A percentile compares a stretch with the other conserved stretches of the same genome.
These are phyloP conservation scores for Candida pseudocylindracea DNA, from an alignment of 1,139 yeast genomes.

Conservation along the genomic window DNA sequence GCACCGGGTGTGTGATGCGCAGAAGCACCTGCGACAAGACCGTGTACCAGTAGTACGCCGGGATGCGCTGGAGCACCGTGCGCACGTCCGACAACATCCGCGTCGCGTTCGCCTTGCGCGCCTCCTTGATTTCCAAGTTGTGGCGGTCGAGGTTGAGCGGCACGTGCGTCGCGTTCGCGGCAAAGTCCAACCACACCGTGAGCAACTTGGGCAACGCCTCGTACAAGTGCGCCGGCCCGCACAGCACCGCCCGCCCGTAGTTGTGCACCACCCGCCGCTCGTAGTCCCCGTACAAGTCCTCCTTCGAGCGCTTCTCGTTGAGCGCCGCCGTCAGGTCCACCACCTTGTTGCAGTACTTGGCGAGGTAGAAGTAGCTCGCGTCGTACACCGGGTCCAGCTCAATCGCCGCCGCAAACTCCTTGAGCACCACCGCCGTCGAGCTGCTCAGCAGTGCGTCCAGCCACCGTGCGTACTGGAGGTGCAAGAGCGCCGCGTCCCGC, in stretches of 20 bases:
- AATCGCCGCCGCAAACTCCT: constrained; percentile 42
- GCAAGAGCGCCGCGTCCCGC: constrained; percentile 22
- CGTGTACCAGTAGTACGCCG: constrained; percentile 56
- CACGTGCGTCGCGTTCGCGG: constrained; percentile 6
- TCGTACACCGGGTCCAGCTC: constrained; percentile 45
- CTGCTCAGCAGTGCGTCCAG: constrained; percentile 72
- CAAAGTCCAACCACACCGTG: constrained; percentile 83
- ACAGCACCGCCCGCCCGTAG: constrained; percentile 44
- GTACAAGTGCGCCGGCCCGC: constrained; percentile 47
- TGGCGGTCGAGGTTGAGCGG: too few relatives aligned
- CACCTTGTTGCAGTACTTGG: constrained; percentile 57
- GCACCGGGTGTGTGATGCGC: constrained; percentile 39
- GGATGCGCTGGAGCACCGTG: constrained; percentile 21
- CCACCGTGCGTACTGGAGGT: constrained; percentile 75
- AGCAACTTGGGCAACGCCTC: constrained; percentile 81
- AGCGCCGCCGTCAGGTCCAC: constrained; percentile 26
- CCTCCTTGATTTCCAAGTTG: constrained; percentile 5
- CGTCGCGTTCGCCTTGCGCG: constrained; percentile 14
- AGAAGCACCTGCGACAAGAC: constrained; percentile 77
- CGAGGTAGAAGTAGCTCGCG: constrained; percentile 61
- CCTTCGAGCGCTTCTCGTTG: neutral
- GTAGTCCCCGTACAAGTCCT: constrained; percentile 32
- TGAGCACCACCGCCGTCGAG: constrained; percentile 49
- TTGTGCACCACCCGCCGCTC: constrained; percentile 43
- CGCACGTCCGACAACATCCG: constrained; percentile 31